A percentile compares a stretch with the other conserved stretches of the same genome.
These are phyloP conservation scores for Penicillium sp. DNA, from an alignment of 2,329 filamentous ascomycete genomes.

Conservation along the genomic window DNA sequence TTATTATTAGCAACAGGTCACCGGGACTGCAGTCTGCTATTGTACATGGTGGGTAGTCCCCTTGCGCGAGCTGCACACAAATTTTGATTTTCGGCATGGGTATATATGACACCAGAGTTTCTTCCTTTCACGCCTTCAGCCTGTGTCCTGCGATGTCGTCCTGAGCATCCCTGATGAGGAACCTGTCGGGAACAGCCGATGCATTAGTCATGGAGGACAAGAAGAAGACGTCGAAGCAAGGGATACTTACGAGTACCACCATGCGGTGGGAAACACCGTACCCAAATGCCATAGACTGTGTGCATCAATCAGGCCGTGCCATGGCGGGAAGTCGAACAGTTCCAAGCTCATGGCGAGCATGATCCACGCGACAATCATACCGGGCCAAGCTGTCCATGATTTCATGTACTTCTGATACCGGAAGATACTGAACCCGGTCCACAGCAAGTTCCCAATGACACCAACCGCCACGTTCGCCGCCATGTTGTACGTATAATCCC, in stretches of 20 bases:
- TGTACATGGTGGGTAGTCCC: slow-evolving; percentile 9
- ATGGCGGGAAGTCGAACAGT: slow-evolving; percentile 87
- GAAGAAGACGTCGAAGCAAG: neutral
- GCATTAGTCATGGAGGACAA: slow-evolving; percentile 12
- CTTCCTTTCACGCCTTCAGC: slow-evolving; percentile 63
- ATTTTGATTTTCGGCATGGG: neutral
- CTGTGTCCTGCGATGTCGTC: slow-evolving; percentile 75
- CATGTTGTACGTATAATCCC: slow-evolving; percentile 99
- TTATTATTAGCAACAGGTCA: slow-evolving; percentile 17
- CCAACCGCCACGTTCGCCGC: slow-evolving; percentile 85
- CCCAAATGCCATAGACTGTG: slow-evolving; percentile 96
- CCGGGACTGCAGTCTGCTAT: slow-evolving; percentile 12
- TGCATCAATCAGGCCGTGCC: slow-evolving; percentile 80
- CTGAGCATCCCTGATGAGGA: slow-evolving; percentile 80
- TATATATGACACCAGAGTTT: neutral
- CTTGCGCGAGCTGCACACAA: neutral
- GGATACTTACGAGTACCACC: slow-evolving; percentile 88
- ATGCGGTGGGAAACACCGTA: slow-evolving; percentile 80
- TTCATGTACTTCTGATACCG: slow-evolving; percentile 71
- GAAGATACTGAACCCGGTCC: slow-evolving; percentile 79
- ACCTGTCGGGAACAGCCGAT: slow-evolving; percentile 57
- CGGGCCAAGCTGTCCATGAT: slow-evolving; percentile 85
- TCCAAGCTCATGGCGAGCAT: slow-evolving; percentile 94
- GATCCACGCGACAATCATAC: slow-evolving; percentile 88
- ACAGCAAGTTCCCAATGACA: slow-evolving; percentile 76